Base-by-base conservation (phyloP, 805 yeast species). In the Pichia thaimueangensis region DNA sequence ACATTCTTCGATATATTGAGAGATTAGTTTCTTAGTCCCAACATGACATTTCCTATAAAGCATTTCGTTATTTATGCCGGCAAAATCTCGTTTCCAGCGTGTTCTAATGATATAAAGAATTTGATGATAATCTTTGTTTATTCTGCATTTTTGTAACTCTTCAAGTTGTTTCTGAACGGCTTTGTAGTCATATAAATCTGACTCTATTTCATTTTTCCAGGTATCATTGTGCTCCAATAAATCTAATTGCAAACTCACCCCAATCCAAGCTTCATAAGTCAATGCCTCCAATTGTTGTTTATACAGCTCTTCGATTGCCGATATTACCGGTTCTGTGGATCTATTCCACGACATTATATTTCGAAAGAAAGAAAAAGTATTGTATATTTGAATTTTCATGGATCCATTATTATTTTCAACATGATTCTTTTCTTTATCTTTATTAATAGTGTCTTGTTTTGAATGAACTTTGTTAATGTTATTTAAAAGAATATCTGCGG, bases 21-120 rank as follows among this genome's bases (percentile, higher is more conserved):
- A 95, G 30, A 93, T 86, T 31, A 89, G 67, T 25, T 62, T 57
- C 57, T 91, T 91, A 0, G 97, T 91, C 4, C 98, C 97, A 13
- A 84, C 81, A 54, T 77, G 81, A 3, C 89, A 77, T 57, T 84
- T 86, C 33, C 82, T 67, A 60, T 86, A 93, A 13, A 93, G 67
- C 51, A 79, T 76, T 16, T 80, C 74, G 59, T 88, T 83, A 1
- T 95, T 94, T 69, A 88, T 85, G 51, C 86, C 84, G 1, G 95
- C 97, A 41, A 87, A 61, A 55, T 88, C 86, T 48, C 98, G 69
- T 2, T 76, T 73, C 85, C 96, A 84, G 20, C 84, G 78, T 0
- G 96, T 91, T 45, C 97, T 64, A 3, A 93, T 78, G 12, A 86
- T 64, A 53, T 85, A 87, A 12, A 91, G 60, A 27, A 91, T 61